A percentile compares a stretch with the other conserved stretches of the same genome.
phyloP scores from a whole-genome alignment of 352 stramenopile species.

The Blastocystis sp. region DNA sequence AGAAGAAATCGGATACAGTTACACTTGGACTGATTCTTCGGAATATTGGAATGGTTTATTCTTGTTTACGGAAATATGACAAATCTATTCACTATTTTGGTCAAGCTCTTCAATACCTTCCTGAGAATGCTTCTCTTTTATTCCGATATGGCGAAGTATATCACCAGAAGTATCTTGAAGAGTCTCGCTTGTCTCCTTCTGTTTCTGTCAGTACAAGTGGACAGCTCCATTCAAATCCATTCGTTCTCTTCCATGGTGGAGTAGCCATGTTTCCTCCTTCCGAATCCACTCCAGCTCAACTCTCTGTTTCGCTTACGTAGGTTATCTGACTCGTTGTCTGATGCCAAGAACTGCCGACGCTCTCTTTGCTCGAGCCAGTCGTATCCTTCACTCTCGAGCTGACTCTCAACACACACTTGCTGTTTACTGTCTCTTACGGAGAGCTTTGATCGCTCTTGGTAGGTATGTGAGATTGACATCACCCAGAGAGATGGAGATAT shows the following conservation, averaged over 20 bases:
- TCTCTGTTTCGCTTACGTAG: no score
- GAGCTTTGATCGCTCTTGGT: background rate
- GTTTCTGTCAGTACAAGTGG: background rate
- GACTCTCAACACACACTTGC: background rate
- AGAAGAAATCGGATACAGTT: background rate
- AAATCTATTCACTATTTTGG: background rate
- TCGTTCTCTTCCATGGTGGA: background rate
- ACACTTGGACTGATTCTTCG: background rate
- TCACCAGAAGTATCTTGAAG: background rate
- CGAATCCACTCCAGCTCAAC: no score
- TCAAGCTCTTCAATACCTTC: background rate
- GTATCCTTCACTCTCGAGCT: background rate
- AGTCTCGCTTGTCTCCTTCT: background rate
- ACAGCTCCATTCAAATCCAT: background rate
- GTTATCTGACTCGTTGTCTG: no score
- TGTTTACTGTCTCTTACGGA: background rate
- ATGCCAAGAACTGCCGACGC: background rate
- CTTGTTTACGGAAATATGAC: background rate
- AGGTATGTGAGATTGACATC: background rate
- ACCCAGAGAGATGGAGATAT: background rate
- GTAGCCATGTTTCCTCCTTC: background rate
- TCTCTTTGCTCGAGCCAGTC: background rate
- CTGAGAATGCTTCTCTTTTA: background rate
- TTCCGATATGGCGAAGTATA: conserved; percentile 25
- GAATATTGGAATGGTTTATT: conserved; percentile 3